phyloP scores from a whole-genome alignment of 192 early-diverging fungal species.

The Rhizophagus sp. region DNA sequence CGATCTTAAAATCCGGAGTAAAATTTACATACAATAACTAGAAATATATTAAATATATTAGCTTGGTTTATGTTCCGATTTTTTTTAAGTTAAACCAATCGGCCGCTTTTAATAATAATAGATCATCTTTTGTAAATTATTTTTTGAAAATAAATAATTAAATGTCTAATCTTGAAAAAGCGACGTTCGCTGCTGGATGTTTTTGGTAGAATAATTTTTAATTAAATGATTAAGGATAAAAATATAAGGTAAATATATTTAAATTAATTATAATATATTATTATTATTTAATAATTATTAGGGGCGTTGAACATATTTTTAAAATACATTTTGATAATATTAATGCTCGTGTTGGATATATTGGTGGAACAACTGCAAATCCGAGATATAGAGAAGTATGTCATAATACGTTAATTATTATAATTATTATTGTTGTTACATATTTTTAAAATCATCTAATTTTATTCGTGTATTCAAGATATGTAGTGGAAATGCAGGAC shows the following conservation, averaged over 20 bases:
- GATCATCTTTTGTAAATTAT: neutral
- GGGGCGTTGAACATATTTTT: constrained; percentile 61
- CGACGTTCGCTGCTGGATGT: constrained; percentile 92
- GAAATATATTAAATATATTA: no score
- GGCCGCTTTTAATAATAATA: no score
- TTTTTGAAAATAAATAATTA: neutral
- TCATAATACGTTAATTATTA: neutral
- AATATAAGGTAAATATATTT: no score
- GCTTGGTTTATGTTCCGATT: no score
- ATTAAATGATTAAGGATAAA: no score
- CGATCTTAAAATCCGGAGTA: no score
- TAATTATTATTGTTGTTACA: neutral
- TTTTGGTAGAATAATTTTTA: constrained; percentile 67
- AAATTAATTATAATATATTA: no score
- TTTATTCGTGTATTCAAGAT: constrained; percentile 41
- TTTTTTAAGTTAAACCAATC: no score
- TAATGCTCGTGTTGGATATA: constrained; percentile 56
- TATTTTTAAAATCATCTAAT: neutral
- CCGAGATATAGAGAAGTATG: constrained; percentile 56
- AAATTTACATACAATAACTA: no score
- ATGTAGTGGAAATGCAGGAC: constrained; percentile 71
- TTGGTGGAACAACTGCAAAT: constrained; percentile 44
- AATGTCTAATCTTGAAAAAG: constrained; percentile 43
- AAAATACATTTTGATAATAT: constrained; percentile 53
- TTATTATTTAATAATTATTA: constrained; percentile 19